Percentiles rank a stretch among this genome's conserved stretches.
Evolutionary conservation across 768 basidiomycete species (phyloP).

Genomic region (Rubroboletus pulcherrimus): DNA sequence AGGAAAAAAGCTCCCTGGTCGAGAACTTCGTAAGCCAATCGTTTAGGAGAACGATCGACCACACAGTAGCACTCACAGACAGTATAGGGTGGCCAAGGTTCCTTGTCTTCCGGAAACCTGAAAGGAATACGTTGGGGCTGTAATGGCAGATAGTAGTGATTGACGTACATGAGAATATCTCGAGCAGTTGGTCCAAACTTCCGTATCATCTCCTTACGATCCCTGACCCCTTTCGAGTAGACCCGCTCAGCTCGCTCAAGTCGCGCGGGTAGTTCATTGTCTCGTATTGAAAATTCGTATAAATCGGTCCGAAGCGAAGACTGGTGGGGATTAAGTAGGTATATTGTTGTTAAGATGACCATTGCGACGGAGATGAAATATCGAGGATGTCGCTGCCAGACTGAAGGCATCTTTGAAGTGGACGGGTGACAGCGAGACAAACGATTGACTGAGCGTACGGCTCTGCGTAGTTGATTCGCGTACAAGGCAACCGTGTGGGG

Average conservation of each 20-base stretch:
- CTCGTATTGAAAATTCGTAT: constrained; percentile 26
- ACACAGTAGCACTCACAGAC: constrained; percentile 40
- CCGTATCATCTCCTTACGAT: constrained; percentile 46
- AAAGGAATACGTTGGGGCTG: constrained; percentile 1
- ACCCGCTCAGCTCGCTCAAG: constrained; percentile 41
- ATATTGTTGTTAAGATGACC: constrained; percentile 42
- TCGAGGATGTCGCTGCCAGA: constrained; percentile 48
- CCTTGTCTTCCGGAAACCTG: constrained; percentile 50
- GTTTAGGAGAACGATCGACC: not conserved
- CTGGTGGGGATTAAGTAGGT: constrained; percentile 42
- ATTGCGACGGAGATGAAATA: constrained; percentile 44
- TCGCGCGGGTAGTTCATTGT: constrained; percentile 37
- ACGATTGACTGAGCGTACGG: constrained; percentile 4
- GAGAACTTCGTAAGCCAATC: constrained; percentile 1
- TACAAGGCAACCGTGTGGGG: constrained; percentile 3
- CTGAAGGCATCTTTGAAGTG: constrained; percentile 24
- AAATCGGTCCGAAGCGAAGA: constrained; percentile 21
- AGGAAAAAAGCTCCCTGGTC: constrained; percentile 44
- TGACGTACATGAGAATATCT: constrained; percentile 40
- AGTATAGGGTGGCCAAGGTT: constrained; percentile 57
- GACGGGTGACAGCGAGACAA: constrained; percentile 1
- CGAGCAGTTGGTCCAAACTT: constrained; percentile 51
- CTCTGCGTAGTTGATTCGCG: constrained; percentile 5
- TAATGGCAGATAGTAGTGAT: constrained; percentile 1
- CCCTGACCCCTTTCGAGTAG: constrained; percentile 41